These are phyloP conservation scores for Ambispora gerdemannii DNA, from an alignment of 192 early-diverging fungal species.

Conservation along the genomic window DNA sequence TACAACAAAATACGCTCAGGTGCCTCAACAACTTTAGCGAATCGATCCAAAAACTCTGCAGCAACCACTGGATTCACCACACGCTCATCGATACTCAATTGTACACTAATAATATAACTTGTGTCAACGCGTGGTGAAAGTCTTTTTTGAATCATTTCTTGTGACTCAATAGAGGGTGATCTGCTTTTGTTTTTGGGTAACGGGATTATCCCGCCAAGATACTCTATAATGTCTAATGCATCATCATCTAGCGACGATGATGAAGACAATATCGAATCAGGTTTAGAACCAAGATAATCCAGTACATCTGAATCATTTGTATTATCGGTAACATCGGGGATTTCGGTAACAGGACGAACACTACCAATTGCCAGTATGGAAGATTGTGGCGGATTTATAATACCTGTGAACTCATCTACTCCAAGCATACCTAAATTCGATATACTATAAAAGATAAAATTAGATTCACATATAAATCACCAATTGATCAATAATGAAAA, in stretches of 20 bases:
- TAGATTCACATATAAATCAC: background rate
- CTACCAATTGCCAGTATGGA: slow-evolving; percentile 78
- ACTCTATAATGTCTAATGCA: slow-evolving; percentile 48
- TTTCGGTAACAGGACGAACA: slow-evolving; percentile 35
- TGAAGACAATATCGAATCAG: slow-evolving; percentile 35
- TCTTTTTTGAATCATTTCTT: slow-evolving; percentile 36
- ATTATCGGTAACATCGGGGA: slow-evolving; percentile 34
- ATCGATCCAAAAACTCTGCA: slow-evolving; percentile 44
- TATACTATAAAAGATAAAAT: slow-evolving; percentile 48
- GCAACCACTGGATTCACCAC: slow-evolving; percentile 43
- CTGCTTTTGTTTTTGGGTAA: slow-evolving; percentile 35
- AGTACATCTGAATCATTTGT: slow-evolving; percentile 36
- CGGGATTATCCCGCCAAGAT: slow-evolving; percentile 39
- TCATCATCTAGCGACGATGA: slow-evolving; percentile 1
- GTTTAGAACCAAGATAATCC: slow-evolving; percentile 37
- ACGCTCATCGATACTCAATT: slow-evolving; percentile 48
- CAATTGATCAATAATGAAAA: background rate
- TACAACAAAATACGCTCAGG: slow-evolving; percentile 40
- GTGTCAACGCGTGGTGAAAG: slow-evolving; percentile 34
- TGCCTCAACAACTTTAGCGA: slow-evolving; percentile 51
- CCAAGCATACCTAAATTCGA: slow-evolving; percentile 93
- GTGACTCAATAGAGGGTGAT: too few species aligned
- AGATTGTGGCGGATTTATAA: slow-evolving; percentile 85
- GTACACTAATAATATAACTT: slow-evolving; percentile 42
- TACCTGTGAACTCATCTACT: slow-evolving; percentile 80